Conservation (phyloP, 2,329 filamentous ascomycete genomes). For the Hymenoscyphus fraxineus region DNA sequence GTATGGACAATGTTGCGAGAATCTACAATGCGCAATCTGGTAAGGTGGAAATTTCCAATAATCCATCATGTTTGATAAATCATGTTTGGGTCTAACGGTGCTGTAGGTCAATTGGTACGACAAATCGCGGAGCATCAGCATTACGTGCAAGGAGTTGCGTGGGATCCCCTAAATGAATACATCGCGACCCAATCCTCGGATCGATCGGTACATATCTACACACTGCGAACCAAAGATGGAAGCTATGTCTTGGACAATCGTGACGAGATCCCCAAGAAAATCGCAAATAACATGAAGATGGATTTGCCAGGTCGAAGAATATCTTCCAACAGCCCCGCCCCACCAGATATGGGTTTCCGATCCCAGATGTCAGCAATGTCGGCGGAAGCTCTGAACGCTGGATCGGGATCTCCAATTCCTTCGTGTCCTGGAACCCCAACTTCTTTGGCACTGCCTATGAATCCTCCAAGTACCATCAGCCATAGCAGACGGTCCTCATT, state of each 20-base stretch:
- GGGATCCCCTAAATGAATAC: slow-evolving; percentile 97
- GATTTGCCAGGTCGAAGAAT: slow-evolving; percentile 89
- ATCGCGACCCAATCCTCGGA: slow-evolving; percentile 98
- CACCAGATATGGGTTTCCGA: slow-evolving; percentile 71
- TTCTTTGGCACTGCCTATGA: slow-evolving; percentile 88
- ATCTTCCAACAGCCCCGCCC: slow-evolving; percentile 87
- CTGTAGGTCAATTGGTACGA: slow-evolving; percentile 63
- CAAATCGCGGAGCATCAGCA: slow-evolving; percentile 97
- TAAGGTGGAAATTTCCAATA: slow-evolving; percentile 39
- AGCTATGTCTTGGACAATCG: slow-evolving; percentile 74
- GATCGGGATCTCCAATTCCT: slow-evolving; percentile 76
- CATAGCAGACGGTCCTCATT: slow-evolving; percentile 96
- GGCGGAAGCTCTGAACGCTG: slow-evolving; percentile 46
- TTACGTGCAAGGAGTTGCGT: slow-evolving; percentile 96
- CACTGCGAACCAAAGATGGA: slow-evolving; percentile 91
- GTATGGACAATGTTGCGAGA: slow-evolving; percentile 97
- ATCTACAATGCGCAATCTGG: slow-evolving; percentile 95
- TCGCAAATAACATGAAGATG: slow-evolving; percentile 75
- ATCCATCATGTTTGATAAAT: background rate
- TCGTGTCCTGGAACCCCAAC: slow-evolving; percentile 94
- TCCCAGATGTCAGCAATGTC: slow-evolving; percentile 50
- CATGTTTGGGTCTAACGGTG: slow-evolving; percentile 17
- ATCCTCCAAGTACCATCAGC: slow-evolving; percentile 82
- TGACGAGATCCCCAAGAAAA: slow-evolving; percentile 63
- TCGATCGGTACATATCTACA: slow-evolving; percentile 96